These are phyloP conservation scores for Penicillium samsonianum DNA, from an alignment of 495 filamentous ascomycete species.

Conservation along the genomic window DNA sequence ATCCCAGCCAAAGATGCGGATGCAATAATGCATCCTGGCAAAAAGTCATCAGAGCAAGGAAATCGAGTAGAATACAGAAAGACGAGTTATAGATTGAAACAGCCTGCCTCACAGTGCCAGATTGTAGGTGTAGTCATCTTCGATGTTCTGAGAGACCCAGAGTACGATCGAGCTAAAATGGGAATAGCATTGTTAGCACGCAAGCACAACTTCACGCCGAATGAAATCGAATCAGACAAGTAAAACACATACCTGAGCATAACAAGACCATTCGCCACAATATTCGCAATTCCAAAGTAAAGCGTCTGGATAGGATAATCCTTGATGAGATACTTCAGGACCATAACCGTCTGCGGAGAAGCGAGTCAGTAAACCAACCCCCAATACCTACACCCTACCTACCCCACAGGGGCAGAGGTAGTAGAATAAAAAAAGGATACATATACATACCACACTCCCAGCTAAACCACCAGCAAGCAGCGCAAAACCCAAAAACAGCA, in stretches of 20 bases:
- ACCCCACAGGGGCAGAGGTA: not conserved
- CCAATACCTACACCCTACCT: not conserved
- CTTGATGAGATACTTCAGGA: conserved; percentile 86
- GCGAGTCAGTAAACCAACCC: conserved; percentile 11
- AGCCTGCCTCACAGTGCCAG: conserved; percentile 66
- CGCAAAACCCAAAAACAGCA: conserved; percentile 95
- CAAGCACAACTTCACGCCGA: not conserved
- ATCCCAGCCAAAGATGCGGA: conserved; percentile 17
- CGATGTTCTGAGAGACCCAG: conserved; percentile 98
- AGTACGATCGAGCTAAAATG: conserved; percentile 73
- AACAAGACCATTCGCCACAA: conserved; percentile 81
- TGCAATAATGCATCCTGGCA: conserved; percentile 11
- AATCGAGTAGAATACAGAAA: conserved; percentile 29
- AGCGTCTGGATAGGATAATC: conserved; percentile 78
- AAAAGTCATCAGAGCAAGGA: conserved; percentile 20
- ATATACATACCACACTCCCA: conserved; percentile 66
- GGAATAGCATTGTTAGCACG: conserved; percentile 12
- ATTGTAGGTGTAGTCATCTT: conserved; percentile 98
- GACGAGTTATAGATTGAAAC: conserved; percentile 5
- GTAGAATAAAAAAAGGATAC: not conserved
- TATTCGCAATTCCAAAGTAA: conserved; percentile 91
- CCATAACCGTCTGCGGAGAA: conserved; percentile 65
- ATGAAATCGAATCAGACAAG: not conserved
- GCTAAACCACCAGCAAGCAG: conserved; percentile 92
- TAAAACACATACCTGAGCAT: conserved; percentile 72